Percentiles rank a stretch among this genome's conserved stretches.
Evolutionary conservation across 176 grass and related monocot genomes (phyloP).

Genomic region (Triticum timopheevii): DNA sequence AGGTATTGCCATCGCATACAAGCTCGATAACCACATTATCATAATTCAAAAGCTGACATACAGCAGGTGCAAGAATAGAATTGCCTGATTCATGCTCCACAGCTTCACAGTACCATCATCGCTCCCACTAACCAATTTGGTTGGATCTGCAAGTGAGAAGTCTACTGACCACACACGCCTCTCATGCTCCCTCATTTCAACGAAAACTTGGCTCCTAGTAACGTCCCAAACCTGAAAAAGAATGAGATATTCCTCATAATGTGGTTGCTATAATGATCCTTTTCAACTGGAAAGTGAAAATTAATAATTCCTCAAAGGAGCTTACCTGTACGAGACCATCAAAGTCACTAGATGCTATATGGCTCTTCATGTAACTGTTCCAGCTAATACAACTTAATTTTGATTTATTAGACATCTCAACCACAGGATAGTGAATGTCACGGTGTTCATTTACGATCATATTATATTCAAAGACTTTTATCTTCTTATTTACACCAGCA

Average conservation of each 20-base stretch:
- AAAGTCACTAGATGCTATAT: conserved; percentile 98
- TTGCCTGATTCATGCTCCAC: conserved; percentile 99
- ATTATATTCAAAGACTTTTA: conserved; percentile 97
- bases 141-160: conserved; percentile 92
- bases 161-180: conserved; percentile 94
- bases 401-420: conserved; percentile 93
- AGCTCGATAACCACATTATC: conserved; percentile 56
- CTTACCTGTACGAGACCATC: conserved; percentile 95
- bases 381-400: conserved; percentile 96
- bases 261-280: conserved; percentile 4
- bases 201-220: conserved; percentile 86
- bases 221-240: conserved; percentile 88
- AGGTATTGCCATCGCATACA: conserved; percentile 11
- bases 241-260: not conserved
- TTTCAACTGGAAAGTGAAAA: not conserved
- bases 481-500: conserved; percentile 99
- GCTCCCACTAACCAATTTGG: conserved; percentile 88
- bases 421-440: conserved; percentile 96
- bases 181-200: conserved; percentile 98
- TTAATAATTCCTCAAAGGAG: conserved; percentile 5
- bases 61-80: conserved; percentile 77
- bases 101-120: conserved; percentile 97
- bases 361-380: conserved; percentile 96
- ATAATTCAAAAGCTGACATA: conserved; percentile 71
- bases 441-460: conserved; percentile 88